Evolutionary conservation across 129 eudicot genomes (phyloP), one percentile per base, ranked within the genome.

Genomic region (Glebionis coronaria): DNA sequence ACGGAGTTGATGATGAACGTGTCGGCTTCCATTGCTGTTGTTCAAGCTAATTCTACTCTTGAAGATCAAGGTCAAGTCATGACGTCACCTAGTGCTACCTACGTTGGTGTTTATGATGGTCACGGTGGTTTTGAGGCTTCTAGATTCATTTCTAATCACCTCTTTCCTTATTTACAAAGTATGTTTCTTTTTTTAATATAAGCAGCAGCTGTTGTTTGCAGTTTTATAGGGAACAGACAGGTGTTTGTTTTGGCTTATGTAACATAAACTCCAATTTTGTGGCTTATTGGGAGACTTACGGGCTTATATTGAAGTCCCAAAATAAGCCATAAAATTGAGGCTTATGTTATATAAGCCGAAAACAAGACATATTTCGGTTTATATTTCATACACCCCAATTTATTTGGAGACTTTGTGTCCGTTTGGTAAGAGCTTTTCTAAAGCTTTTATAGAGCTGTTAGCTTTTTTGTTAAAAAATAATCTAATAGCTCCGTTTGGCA

Each of bases 111-210:
- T 47, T 86, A 83, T 61, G 94, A 86, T 21, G 94, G 94, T 40
- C 94, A 86, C 35, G 94, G 94, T 53, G 89, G 94, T 6, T 84
- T 89, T 13, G 79, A 86, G 16, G 94, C 94, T 15, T 76, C 94
- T 45, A 71, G 89, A 23, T 86, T 86, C 78, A 81, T 86, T 69
- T 78, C 71, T 18, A 50, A 46, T 56, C 80, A 81, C 21, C 86
- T 86, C 73, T 83, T 86, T 29, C 52, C 64, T 68, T 76, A 70
- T 70, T 68, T 86, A 28, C 88, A 86, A 56, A 74, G 93, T 86
- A 75, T 53, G 61, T 28, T 13, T 70, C 46, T 2, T 2, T 23
- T 23, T 23, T 23, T 23, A 23, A 19, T n/a, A n/a, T n/a, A n/a
- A n/a, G n/a, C n/a, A n/a, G n/a, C n/a, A n/a, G n/a, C n/a, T n/a